Base-by-base conservation (phyloP, 306 rosid genomes). In the Sesbania bispinosa region DNA sequence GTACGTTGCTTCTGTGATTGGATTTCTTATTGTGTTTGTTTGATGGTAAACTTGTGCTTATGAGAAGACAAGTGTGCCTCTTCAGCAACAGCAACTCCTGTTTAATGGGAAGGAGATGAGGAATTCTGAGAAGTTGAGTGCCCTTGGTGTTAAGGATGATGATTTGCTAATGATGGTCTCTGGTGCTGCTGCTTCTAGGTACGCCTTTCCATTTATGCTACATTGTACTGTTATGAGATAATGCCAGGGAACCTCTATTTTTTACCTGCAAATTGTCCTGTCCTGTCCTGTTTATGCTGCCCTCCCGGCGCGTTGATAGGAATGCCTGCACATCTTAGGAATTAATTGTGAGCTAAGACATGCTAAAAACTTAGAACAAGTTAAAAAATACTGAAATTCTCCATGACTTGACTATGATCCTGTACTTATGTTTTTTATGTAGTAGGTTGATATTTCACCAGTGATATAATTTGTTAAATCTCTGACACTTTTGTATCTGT, bases 131-230 rank as follows among this genome's bases (percentile, higher is more conserved):
- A 87, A 90, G 75, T 67, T 94, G 76, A 89, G 92, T 70, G 88
- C 75, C 1, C 62, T 90, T 18, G 98, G 97, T 60, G 98, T 94
- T 47, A 94, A 88, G 77, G 92, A 94, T 35, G 91, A 90, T 60
- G 98, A 94, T 82, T 83, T 94, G 88, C 73, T 90, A 38, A 94
- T 89, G 97, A 86, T 94, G 98, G 82, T 87, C 36, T 69, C 92
- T 36, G 71, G 60, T 79, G 78, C 82, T 30, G 41, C 14, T 8
- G 82, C 83, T 26, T 73, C 94, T 55, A 83, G 95, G 98, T 90
- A 77, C 36, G 70, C 42, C 23, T 52, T 36, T 75, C 38, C 54
- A 54, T 67, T n/a, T n/a, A n/a, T n/a, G n/a, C n/a, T n/a, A n/a
- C n/a, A n/a, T n/a, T n/a, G n/a, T n/a, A n/a, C n/a, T n/a, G n/a